These are phyloP conservation scores for Leccinum truebloodii DNA, from an alignment of 768 basidiomycete species.

Conservation along the genomic window DNA sequence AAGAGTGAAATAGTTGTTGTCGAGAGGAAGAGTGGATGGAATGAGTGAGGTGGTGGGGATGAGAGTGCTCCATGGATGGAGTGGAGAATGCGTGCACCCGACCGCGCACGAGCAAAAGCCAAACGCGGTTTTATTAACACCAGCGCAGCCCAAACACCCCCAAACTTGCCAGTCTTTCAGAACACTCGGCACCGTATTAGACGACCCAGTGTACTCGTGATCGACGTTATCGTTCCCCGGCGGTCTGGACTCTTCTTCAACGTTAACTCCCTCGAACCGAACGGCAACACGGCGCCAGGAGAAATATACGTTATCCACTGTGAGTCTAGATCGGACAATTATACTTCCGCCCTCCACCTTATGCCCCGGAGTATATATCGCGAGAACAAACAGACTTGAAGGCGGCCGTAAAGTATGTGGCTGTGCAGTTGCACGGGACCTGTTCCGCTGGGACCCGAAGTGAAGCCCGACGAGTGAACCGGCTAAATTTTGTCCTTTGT, in stretches of 20 bases:
- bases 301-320: conserved; percentile 19
- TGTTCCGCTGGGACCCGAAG: conserved; percentile 31
- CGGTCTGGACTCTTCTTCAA: conserved; percentile 26
- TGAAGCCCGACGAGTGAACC: not conserved
- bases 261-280: conserved; percentile 15
- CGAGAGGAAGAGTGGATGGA: conserved; percentile 21
- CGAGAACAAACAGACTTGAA: not conserved
- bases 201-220: conserved; percentile 10
- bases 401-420: conserved; percentile 21
- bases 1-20: conserved; percentile 41
- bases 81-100: not conserved
- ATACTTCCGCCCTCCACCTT: not conserved
- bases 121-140: conserved; percentile 27
- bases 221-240: conserved; percentile 27
- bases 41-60: not conserved
- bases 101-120: conserved; percentile 16
- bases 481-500: conserved; percentile 20
- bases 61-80: not conserved
- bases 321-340: conserved; percentile 12
- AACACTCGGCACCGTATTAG: not conserved
- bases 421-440: conserved; percentile 21
- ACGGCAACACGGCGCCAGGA: conserved; percentile 27
- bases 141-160: conserved; percentile 27
- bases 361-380: not conserved
- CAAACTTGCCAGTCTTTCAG: conserved; percentile 3